These are phyloP conservation scores for Verticillium dahliae DNA, from an alignment of 2,329 filamentous ascomycete species.

Conservation along the genomic window DNA sequence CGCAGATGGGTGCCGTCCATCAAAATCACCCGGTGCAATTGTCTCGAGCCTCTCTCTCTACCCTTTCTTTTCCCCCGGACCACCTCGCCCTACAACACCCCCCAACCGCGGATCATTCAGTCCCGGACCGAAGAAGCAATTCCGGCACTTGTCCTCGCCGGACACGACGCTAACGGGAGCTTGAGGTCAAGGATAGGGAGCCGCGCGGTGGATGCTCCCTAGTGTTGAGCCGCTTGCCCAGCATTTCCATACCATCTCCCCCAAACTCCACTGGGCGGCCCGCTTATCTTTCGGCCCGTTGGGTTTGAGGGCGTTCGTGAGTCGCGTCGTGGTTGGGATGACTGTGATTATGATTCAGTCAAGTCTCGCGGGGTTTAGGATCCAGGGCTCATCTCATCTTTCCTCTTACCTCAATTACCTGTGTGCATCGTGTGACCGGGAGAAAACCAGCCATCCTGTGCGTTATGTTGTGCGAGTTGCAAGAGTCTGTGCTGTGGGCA, in stretches of 20 bases:
- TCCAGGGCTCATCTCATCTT: not conserved
- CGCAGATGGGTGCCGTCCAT: not conserved
- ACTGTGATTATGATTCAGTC: not conserved
- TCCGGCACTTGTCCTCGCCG: not conserved
- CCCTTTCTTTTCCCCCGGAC: not conserved
- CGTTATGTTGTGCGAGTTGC: too few relatives aligned
- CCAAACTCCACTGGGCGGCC: not conserved
- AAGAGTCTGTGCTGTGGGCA: not conserved
- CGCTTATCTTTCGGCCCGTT: not conserved
- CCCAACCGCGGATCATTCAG: not conserved
- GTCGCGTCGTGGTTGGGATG: not conserved
- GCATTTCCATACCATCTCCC: too few relatives aligned
- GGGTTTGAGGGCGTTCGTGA: not conserved
- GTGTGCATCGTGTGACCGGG: not conserved
- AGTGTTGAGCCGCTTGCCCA: not conserved
- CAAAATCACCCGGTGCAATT: not conserved
- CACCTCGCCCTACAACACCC: not conserved
- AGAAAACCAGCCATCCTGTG: too few relatives aligned
- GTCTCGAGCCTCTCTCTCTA: not conserved
- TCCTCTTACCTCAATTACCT: not conserved
- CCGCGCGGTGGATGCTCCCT: not conserved
- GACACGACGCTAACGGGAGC: not conserved
- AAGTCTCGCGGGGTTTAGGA: not conserved
- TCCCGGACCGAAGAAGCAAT: not conserved
- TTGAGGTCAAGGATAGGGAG: not conserved